These are phyloP conservation scores for Pestalotiopsis sp. DNA, from an alignment of 2,329 filamentous ascomycete species.

Conservation along the genomic window DNA sequence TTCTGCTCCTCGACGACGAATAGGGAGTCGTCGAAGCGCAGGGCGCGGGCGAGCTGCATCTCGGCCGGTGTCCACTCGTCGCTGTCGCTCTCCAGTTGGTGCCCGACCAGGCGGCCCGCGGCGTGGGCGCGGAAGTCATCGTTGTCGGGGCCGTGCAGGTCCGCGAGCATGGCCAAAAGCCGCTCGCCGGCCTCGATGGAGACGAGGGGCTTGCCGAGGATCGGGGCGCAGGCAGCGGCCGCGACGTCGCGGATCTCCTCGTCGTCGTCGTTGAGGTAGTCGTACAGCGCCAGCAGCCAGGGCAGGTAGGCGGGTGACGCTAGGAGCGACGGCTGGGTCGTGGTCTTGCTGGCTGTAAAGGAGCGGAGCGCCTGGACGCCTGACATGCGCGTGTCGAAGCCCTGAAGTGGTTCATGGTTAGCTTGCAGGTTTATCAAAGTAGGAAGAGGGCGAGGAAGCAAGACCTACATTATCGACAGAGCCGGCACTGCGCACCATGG, in stretches of 20 bases:
- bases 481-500: constrained; percentile 51
- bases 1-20: constrained; percentile 94
- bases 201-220: constrained; percentile 48
- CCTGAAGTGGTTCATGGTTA: constrained; percentile 39
- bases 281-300: constrained; percentile 70
- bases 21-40: constrained; percentile 66
- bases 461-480: constrained; percentile 49
- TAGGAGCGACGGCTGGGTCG: constrained; percentile 24
- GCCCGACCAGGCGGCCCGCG: constrained; percentile 45
- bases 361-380: constrained; percentile 58
- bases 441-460: not conserved
- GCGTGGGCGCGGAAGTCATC: constrained; percentile 43
- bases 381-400: constrained; percentile 67
- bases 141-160: constrained; percentile 34
- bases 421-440: not conserved
- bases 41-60: constrained; percentile 45
- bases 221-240: constrained; percentile 48
- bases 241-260: constrained; percentile 79
- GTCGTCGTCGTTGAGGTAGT: constrained; percentile 85
- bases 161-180: constrained; percentile 47
- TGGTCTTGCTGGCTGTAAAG: constrained; percentile 41
- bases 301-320: constrained; percentile 47
- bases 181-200: constrained; percentile 49
- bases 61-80: constrained; percentile 33
- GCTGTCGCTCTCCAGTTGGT: constrained; percentile 15